These are phyloP conservation scores for Leccinum boreale DNA, from an alignment of 768 basidiomycete species.

Conservation along the genomic window DNA sequence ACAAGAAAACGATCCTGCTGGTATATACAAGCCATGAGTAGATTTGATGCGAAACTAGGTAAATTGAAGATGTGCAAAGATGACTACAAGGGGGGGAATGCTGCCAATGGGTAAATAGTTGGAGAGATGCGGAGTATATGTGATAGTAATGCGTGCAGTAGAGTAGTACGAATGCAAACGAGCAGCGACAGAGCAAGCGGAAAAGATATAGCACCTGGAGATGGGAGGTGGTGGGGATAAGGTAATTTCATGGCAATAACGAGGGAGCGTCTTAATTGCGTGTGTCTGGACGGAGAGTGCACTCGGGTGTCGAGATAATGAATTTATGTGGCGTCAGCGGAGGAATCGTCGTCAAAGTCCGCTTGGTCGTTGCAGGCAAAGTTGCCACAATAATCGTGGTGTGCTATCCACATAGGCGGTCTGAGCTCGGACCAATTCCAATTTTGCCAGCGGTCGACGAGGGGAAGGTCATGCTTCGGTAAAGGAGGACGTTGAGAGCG, in stretches of 20 bases:
- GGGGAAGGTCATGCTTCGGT: conserved; percentile 20
- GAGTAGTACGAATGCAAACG: conserved; percentile 21
- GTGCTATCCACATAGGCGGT: conserved; percentile 24
- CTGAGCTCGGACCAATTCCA: conserved; percentile 35
- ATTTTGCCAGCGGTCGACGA: conserved; percentile 31
- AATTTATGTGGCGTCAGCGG: conserved; percentile 13
- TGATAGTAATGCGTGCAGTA: conserved; percentile 23
- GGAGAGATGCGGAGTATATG: conserved; percentile 7
- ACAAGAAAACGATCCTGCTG: conserved; percentile 6
- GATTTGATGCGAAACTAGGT: conserved; percentile 21
- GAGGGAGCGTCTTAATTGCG: conserved; percentile 15
- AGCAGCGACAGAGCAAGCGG: conserved; percentile 15
- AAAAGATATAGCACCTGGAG: conserved; percentile 14
- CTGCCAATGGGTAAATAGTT: conserved; percentile 21
- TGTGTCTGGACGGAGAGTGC: conserved; percentile 9
- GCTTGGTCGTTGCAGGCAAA: conserved; percentile 19
- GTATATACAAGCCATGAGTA: conserved; percentile 29
- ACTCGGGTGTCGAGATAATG: conserved; percentile 10
- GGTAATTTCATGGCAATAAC: conserved; percentile 16
- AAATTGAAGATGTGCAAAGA: conserved; percentile 11
- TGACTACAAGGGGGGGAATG: conserved; percentile 28
- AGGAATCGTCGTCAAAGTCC: conserved; percentile 21
- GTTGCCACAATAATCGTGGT: not conserved
- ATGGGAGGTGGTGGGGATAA: conserved; percentile 1
- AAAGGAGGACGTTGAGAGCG: conserved; percentile 23